These are phyloP conservation scores for Picea glauca DNA, from an alignment of 75 land plant genomes.

Conservation along the genomic window DNA sequence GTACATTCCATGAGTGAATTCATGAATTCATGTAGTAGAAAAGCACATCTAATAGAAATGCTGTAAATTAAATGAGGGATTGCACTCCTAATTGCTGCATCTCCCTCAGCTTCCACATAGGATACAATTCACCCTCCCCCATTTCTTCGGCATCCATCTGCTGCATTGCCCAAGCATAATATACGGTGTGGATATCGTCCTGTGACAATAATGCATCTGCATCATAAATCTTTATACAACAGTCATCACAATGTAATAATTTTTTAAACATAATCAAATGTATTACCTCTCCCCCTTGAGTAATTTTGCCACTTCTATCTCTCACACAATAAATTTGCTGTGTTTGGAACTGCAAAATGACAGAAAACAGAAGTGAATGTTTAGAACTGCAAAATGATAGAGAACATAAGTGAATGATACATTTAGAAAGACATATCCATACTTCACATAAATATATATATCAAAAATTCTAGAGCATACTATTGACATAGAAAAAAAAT, in stretches of 20 bases:
- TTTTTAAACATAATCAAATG: not conserved
- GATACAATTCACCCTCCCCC: constrained; percentile 48
- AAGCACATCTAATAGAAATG: too few species aligned
- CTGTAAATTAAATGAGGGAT: constrained; percentile 56
- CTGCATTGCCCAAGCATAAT: constrained; percentile 98
- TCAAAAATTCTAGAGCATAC: not conserved
- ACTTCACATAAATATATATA: too few species aligned
- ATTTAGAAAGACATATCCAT: too few species aligned
- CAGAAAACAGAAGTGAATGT: too few species aligned
- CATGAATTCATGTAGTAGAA: too few species aligned
- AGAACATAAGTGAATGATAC: not conserved
- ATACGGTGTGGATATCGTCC: constrained; percentile 92
- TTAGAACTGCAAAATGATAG: constrained; percentile 33
- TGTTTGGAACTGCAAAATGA: constrained; percentile 48
- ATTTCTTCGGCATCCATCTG: constrained; percentile 63
- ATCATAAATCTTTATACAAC: not conserved
- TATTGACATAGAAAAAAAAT: not conserved
- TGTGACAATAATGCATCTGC: constrained; percentile 18
- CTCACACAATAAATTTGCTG: constrained; percentile 89
- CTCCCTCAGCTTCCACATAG: constrained; percentile 81
- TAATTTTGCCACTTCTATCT: constrained; percentile 65
- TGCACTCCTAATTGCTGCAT: constrained; percentile 86
- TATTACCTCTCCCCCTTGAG: constrained; percentile 80
- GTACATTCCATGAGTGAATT: too few species aligned
- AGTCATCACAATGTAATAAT: not conserved